Base-by-base conservation (phyloP, 495 filamentous ascomycete genomes). In the Aspergillus saccharolyticus region DNA sequence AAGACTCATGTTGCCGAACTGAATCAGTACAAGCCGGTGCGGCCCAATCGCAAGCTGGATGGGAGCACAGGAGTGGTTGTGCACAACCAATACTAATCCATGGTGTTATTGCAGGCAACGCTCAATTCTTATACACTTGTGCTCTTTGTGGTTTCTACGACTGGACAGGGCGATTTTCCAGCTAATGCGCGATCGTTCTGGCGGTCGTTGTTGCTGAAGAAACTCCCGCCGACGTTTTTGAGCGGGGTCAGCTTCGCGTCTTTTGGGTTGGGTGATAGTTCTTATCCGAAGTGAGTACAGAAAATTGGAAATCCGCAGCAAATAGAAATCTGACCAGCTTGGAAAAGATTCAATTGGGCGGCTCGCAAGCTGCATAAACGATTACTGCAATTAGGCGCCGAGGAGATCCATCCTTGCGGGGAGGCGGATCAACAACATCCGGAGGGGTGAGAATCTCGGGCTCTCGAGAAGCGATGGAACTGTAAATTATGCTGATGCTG, bases 211-310 rank as follows among this genome's bases (percentile, higher is more conserved):
- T 77, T 94, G 21, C 78, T 89, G 44, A 89, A 87, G 66, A 88
- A 84, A 61, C 82, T 99, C 28, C 84, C 85, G 25, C 73, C 82
- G 19, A 84, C 81, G 52, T 92, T 83, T 63, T 76, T 99, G 44
- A 63, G 71, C 17, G 74, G 76, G 20, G 74, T 95, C 18, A 75
- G 77, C 0, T 96, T 96, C 70, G 82, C 89, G 17, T 86, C 84
- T 0, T 97, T 99, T 78, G 95, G 94, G 6, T 79, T 97, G 16
- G 94, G 94, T 1, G 92, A 99, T 72, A 96, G 87, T 63, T 94
- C 90, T 2, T 99, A 99, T 80, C 82, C 85, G 4, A 90, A 93
- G 88, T 93, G 78, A 56, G 73, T 56, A 3, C 0, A 10, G 7
- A 25, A 9, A 28, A 18, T 18, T 28, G 25, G 49, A 30, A 28